Conservation (phyloP, 305 asterid species). For the Ilex paraguariensis region DNA sequence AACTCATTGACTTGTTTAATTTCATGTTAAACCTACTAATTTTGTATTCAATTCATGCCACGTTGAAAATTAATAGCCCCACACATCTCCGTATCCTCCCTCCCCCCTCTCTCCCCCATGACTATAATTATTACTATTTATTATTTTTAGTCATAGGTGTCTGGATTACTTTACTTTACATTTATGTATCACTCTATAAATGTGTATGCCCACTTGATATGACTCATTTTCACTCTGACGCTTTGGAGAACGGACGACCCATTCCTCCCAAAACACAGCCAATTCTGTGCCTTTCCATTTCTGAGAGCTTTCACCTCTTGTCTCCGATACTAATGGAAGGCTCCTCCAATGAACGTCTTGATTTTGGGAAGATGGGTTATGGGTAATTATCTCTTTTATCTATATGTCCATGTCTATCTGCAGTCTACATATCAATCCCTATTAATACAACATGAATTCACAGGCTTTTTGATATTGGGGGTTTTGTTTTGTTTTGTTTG, state of each 20-base stretch:
- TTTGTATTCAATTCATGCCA: too few relatives aligned
- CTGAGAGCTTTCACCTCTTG: conserved; percentile 7
- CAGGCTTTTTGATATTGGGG: too few relatives aligned
- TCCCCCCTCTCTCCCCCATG: too few relatives aligned
- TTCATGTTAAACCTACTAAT: too few relatives aligned
- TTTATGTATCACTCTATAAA: conserved; percentile 4
- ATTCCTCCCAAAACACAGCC: conserved; percentile 12
- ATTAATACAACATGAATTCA: too few relatives aligned
- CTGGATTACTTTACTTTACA: too few relatives aligned
- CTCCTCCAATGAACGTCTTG: conserved; percentile 64
- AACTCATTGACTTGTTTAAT: too few relatives aligned
- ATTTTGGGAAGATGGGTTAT: conserved; percentile 96
- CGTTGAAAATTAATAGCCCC: too few relatives aligned
- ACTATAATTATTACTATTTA: too few relatives aligned
- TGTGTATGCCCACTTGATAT: conserved; percentile 28
- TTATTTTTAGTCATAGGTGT: too few relatives aligned
- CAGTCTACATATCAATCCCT: neutral
- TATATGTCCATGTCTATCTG: conserved; percentile 1
- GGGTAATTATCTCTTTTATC: conserved; percentile 43
- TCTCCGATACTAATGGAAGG: conserved; percentile 64
- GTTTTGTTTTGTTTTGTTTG: too few relatives aligned
- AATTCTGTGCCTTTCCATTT: conserved; percentile 7
- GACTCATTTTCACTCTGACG: conserved; percentile 17
- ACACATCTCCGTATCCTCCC: too few relatives aligned
- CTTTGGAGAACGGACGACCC: conserved; percentile 14